These are phyloP conservation scores for Rhizophagus clarus DNA, from an alignment of 192 early-diverging fungal genomes.

Conservation along the genomic window DNA sequence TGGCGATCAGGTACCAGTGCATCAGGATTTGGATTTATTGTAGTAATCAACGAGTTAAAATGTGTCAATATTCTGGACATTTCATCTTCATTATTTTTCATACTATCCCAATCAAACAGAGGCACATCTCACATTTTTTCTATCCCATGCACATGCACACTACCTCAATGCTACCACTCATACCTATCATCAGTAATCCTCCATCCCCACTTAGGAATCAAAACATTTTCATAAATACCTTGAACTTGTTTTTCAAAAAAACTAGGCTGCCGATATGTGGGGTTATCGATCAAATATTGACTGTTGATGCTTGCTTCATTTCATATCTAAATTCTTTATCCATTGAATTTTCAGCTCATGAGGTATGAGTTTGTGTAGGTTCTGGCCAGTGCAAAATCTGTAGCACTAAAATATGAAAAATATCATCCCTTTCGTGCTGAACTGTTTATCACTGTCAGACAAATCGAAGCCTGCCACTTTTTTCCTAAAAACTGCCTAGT, in stretches of 20 bases:
- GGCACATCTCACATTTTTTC: neutral
- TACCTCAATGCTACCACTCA: neutral
- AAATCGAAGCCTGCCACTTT: too few relatives aligned
- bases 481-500: neutral
- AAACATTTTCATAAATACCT: neutral
- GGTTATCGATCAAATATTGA: conserved; percentile 1
- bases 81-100: neutral
- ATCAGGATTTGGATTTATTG: neutral
- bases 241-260: conserved; percentile 2
- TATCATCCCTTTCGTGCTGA: too few relatives aligned
- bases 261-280: neutral
- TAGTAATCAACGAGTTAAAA: too few relatives aligned
- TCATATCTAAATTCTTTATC: neutral
- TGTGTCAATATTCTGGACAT: neutral
- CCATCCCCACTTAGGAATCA: neutral
- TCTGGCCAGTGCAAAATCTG: neutral
- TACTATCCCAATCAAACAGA: neutral
- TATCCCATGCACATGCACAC: neutral
- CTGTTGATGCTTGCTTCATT: neutral
- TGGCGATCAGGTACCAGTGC: neutral
- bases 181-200: too few relatives aligned
- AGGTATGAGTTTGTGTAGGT: neutral
- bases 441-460: neutral
- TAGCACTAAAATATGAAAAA: too few relatives aligned
- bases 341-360: neutral